phyloP scores from a whole-genome alignment of 73 alveolate species.

The Uronychia binucleata region DNA sequence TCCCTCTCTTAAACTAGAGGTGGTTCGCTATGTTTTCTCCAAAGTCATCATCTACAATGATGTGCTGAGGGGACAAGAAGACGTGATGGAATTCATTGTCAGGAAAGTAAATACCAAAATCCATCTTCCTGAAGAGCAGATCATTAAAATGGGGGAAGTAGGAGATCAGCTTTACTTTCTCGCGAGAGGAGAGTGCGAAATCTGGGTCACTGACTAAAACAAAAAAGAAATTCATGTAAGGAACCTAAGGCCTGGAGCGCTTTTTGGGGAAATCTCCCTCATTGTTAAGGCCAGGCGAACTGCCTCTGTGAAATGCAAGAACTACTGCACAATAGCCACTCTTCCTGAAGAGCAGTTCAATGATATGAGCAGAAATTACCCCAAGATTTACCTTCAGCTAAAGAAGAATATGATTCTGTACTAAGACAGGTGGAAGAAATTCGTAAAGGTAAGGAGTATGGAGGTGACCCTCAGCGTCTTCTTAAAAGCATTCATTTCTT shows the following conservation, averaged over 20 bases:
- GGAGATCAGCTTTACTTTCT: not conserved
- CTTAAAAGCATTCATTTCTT: not conserved
- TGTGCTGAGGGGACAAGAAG: conserved; percentile 10
- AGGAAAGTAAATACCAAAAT: not conserved
- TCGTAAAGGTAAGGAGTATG: conserved; percentile 2
- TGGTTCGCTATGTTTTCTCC: conserved; percentile 25
- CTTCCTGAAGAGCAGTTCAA: not conserved
- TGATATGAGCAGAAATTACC: not conserved
- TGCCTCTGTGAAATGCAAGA: conserved; percentile 2
- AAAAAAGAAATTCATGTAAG: not conserved
- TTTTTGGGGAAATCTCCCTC: not conserved
- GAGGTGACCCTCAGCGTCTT: not conserved
- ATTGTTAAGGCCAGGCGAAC: not conserved
- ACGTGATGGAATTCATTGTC: conserved; percentile 38
- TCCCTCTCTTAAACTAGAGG: conserved; percentile 42
- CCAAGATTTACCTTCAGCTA: not conserved
- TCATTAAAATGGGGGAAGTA: not conserved
- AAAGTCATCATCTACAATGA: conserved; percentile 31
- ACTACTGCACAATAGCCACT: conserved; percentile 8
- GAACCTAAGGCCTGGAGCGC: not conserved
- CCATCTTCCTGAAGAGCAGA: conserved; percentile 1
- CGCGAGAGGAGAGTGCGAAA: not conserved
- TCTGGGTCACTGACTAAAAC: not conserved
- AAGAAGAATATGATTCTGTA: not conserved
- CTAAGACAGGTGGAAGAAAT: conserved; percentile 30